phyloP scores from a whole-genome alignment of 1,284 basidiomycete genomes.

The Termitomyces sp. region DNA sequence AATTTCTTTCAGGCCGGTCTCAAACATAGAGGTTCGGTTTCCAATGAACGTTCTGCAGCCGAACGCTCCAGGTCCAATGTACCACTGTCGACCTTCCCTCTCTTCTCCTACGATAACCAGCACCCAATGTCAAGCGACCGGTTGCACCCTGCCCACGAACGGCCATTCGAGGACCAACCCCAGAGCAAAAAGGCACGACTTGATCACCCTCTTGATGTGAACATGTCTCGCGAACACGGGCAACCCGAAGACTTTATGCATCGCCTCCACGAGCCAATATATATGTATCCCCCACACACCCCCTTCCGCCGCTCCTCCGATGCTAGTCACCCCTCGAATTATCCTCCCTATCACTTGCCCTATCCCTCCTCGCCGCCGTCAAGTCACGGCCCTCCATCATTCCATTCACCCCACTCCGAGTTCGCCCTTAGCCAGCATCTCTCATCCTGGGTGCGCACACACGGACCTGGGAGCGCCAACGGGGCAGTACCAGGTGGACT shows the following conservation, averaged over 20 bases:
- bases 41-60: slow-evolving; percentile 5
- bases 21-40: slow-evolving; percentile 3
- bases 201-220: slow-evolving; percentile 8
- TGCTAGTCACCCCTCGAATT: background rate
- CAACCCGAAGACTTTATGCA: slow-evolving; percentile 8
- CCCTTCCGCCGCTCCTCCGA: slow-evolving; percentile 4
- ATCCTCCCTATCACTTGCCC: slow-evolving; percentile 1
- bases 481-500: background rate
- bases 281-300: slow-evolving; percentile 7
- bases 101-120: slow-evolving; percentile 7
- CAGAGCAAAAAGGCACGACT: slow-evolving; percentile 14
- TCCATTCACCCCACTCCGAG: slow-evolving; percentile 3
- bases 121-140: slow-evolving; percentile 18
- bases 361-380: slow-evolving; percentile 6
- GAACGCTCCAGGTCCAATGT: slow-evolving; percentile 7
- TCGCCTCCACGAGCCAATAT: slow-evolving; percentile 6
- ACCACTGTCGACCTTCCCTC: slow-evolving; percentile 5
- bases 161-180: slow-evolving; percentile 11
- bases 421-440: slow-evolving; percentile 1
- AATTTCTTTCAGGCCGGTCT: background rate
- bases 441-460: slow-evolving; percentile 4
- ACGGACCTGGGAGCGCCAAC: background rate
- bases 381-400: background rate
- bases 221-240: slow-evolving; percentile 5
- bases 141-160: slow-evolving; percentile 8